phyloP scores from a whole-genome alignment of 257 asterid genomes.

The Solanum arcanum region DNA sequence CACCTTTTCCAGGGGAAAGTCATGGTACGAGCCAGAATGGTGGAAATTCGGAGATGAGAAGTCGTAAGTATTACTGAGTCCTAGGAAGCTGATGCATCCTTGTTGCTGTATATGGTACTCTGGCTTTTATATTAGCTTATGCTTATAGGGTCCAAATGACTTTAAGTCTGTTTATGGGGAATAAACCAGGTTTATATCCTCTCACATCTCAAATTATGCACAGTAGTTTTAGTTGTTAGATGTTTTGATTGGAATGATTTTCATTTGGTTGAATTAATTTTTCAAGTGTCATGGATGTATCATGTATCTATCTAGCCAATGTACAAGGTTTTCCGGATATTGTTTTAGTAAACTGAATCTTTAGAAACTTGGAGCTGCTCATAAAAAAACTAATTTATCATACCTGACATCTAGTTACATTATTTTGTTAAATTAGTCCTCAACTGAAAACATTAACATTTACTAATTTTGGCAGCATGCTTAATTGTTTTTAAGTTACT shows the following conservation, averaged over 20 bases:
- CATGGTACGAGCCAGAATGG: slow-evolving; percentile 96
- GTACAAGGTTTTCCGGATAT: neutral
- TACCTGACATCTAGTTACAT: neutral
- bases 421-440: neutral
- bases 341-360: neutral
- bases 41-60: slow-evolving; percentile 97
- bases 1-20: slow-evolving; percentile 56
- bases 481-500: neutral
- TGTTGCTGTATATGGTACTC: neutral
- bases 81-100: neutral
- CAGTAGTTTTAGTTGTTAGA: neutral
- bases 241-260: neutral
- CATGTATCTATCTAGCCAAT: neutral
- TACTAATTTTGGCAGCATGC: neutral
- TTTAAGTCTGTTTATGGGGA: neutral
- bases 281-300: neutral
- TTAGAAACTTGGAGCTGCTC: neutral
- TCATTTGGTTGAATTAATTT: neutral
- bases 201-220: neutral
- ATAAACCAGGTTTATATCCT: neutral
- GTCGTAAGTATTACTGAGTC: slow-evolving; percentile 41
- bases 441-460: neutral
- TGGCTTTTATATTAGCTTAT: neutral
- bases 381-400: neutral
- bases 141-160: neutral